phyloP scores from a whole-genome alignment of 495 filamentous ascomycete genomes.

The Annulohypoxylon bovei region DNA sequence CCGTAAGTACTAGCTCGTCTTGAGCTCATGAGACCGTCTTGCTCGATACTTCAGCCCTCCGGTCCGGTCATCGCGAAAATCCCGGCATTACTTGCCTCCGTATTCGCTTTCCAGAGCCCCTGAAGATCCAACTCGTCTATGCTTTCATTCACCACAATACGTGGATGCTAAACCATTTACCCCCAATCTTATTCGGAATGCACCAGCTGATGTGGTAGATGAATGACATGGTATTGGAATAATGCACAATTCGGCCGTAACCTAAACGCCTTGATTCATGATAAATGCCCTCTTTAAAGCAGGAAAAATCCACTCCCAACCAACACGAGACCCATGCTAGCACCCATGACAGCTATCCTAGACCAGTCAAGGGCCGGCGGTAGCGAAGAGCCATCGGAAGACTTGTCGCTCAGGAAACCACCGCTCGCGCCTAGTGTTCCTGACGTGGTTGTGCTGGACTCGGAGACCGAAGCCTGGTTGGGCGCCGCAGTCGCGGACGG shows the following conservation, averaged over 20 bases:
- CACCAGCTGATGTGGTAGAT: not conserved
- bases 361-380: slow-evolving; percentile 48
- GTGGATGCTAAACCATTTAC: slow-evolving; percentile 5
- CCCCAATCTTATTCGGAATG: slow-evolving; percentile 12
- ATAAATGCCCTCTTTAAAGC: slow-evolving; percentile 32
- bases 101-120: slow-evolving; percentile 7
- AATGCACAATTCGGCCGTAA: slow-evolving; percentile 13
- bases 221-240: slow-evolving; percentile 6
- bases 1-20: not conserved
- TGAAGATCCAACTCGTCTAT: slow-evolving; percentile 15
- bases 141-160: not conserved
- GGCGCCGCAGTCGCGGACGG: slow-evolving; percentile 60
- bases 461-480: slow-evolving; percentile 50
- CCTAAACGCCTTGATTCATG: slow-evolving; percentile 18
- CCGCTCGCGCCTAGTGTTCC: slow-evolving; percentile 53
- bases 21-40: not conserved
- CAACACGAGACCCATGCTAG: slow-evolving; percentile 51
- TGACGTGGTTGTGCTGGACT: slow-evolving; percentile 42
- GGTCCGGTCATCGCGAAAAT: not conserved
- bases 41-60: not conserved
- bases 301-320: slow-evolving; percentile 56
- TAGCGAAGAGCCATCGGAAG: slow-evolving; percentile 47
- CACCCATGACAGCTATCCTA: slow-evolving; percentile 48
- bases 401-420: slow-evolving; percentile 48
- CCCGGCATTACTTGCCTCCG: not conserved